These are phyloP conservation scores for Zygnema circumcarinatum DNA, from an alignment of 139 green algal genomes.

Conservation along the genomic window DNA sequence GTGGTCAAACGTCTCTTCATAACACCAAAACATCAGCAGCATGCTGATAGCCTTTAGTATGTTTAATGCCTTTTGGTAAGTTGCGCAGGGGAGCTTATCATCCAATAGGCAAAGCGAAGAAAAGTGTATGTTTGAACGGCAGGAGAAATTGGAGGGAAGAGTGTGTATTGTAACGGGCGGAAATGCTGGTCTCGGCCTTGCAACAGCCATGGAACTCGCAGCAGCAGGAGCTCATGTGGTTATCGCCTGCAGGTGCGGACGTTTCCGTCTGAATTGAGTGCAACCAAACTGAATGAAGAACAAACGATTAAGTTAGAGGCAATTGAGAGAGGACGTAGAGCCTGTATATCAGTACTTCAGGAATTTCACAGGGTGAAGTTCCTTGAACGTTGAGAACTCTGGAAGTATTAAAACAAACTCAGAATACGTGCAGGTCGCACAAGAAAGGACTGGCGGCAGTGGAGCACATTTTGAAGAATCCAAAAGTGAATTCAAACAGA, in stretches of 20 bases:
- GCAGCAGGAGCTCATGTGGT: slow-evolving; percentile 32
- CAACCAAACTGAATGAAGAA: not conserved
- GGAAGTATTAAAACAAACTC: too few species aligned
- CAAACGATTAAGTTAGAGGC: too few species aligned
- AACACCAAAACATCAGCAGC: too few species aligned
- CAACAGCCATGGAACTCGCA: slow-evolving; percentile 38
- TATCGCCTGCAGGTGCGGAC: slow-evolving; percentile 43
- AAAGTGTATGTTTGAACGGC: not conserved
- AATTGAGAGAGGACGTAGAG: too few species aligned
- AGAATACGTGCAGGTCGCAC: slow-evolving; percentile 21
- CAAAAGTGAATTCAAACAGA: not conserved
- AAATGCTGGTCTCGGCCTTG: slow-evolving; percentile 27
- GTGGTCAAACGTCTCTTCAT: too few species aligned
- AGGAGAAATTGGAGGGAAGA: slow-evolving; percentile 19
- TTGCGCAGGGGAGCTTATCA: too few species aligned
- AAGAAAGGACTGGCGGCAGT: slow-evolving; percentile 2
- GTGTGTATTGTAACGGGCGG: slow-evolving; percentile 54
- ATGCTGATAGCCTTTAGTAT: too few species aligned
- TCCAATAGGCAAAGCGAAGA: not conserved
- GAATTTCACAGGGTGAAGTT: too few species aligned
- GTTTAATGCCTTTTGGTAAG: too few species aligned
- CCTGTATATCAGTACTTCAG: too few species aligned
- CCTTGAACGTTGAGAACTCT: too few species aligned
- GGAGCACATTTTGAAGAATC: not conserved
- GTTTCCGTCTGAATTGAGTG: not conserved